Percentiles rank a stretch among this genome's conserved stretches.
phyloP scores from a whole-genome alignment of 768 basidiomycete species.

The Galerina marginata region DNA sequence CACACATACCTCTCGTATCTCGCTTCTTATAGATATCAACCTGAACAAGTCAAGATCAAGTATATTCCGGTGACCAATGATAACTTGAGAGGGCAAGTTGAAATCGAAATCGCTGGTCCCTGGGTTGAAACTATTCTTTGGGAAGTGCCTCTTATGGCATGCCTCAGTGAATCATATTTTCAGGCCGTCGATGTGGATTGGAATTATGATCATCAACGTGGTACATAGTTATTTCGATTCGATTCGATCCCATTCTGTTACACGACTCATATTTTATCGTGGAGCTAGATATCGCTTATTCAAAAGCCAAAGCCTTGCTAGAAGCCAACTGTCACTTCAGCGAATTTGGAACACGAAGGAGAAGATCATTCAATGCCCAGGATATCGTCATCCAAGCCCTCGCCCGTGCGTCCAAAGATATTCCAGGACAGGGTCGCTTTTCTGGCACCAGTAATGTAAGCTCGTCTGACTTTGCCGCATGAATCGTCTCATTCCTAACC shows the following conservation, averaged over 20 bases:
- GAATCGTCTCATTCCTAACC: slow-evolving; percentile 3
- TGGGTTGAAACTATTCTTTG: slow-evolving; percentile 91
- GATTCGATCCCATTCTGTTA: neutral
- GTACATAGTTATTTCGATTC: slow-evolving; percentile 40
- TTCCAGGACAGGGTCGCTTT: slow-evolving; percentile 57
- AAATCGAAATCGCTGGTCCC: slow-evolving; percentile 73
- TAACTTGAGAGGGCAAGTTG: slow-evolving; percentile 60
- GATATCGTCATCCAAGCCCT: slow-evolving; percentile 78
- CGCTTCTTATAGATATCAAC: slow-evolving; percentile 68
- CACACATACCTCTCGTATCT: slow-evolving; percentile 80
- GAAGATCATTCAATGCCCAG: slow-evolving; percentile 76
- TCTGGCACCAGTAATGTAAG: slow-evolving; percentile 90
- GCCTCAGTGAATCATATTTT: slow-evolving; percentile 91
- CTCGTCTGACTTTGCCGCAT: neutral
- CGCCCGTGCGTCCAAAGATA: slow-evolving; percentile 63
- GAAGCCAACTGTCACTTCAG: slow-evolving; percentile 71
- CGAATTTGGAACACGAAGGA: slow-evolving; percentile 87
- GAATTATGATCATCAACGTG: slow-evolving; percentile 82
- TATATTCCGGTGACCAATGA: slow-evolving; percentile 66
- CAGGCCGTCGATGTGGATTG: slow-evolving; percentile 76
- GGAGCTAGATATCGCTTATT: slow-evolving; percentile 66
- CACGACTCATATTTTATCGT: neutral
- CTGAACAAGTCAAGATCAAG: slow-evolving; percentile 68
- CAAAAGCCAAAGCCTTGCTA: slow-evolving; percentile 71
- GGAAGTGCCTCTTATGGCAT: slow-evolving; percentile 96